phyloP scores from a whole-genome alignment of 177 flowering plant species.

The Vitis hybrid region DNA sequence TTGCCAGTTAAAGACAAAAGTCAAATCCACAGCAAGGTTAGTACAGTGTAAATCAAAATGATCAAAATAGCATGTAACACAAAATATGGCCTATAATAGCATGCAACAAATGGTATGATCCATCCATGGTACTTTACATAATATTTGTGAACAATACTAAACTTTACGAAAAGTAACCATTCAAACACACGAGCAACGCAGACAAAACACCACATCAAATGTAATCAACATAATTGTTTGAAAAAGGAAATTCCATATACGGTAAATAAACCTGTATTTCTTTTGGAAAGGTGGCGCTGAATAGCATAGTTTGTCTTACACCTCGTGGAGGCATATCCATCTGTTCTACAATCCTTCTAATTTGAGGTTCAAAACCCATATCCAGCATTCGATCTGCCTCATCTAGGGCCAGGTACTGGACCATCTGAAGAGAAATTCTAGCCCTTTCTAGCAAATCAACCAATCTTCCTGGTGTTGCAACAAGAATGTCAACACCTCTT shows the following conservation, averaged over 20 bases:
- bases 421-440: constrained; percentile 40
- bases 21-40: no score
- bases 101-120: no score
- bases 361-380: constrained; percentile 61
- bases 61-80: no score
- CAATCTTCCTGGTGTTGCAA: constrained; percentile 63
- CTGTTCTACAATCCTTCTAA: constrained; percentile 48
- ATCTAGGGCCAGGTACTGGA: constrained; percentile 48
- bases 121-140: no score
- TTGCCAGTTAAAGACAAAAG: no score
- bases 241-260: neutral
- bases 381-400: constrained; percentile 63
- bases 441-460: constrained; percentile 52
- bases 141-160: no score
- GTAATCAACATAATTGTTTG: neutral
- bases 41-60: no score
- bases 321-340: constrained; percentile 55
- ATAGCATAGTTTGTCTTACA: constrained; percentile 53
- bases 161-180: no score
- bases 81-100: no score
- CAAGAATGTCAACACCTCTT: constrained; percentile 56
- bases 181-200: neutral
- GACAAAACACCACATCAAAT: no score
- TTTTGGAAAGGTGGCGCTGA: constrained; percentile 64
- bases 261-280: constrained; percentile 45